Base-by-base conservation (phyloP, 2,329 filamentous ascomycete species). In the Ramichloridium luteum region DNA sequence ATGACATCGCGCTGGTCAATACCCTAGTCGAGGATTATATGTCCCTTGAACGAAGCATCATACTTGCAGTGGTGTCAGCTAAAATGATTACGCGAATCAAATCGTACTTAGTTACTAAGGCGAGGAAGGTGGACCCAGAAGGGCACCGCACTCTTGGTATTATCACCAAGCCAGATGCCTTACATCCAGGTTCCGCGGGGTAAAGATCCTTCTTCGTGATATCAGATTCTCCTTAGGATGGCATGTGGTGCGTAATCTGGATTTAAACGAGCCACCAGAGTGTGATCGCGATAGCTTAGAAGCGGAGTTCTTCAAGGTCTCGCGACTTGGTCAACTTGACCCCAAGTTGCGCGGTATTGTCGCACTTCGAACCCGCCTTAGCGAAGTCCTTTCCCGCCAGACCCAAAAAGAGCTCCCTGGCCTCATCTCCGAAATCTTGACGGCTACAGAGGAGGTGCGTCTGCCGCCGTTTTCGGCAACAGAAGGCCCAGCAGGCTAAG, bases 211-310 rank as follows among this genome's bases (percentile, higher is more conserved):
- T 59, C 36, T 39, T 65, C 13, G 46, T 13, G 48, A 61, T 27
- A 50, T 61, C 25, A 42, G 47, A 10, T 50, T 65, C 13, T 44
- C 56, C 17, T 57, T 64, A 0, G 68, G 68, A 0, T 73, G 67
- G 68, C 66, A 73, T 39, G 59, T 71, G 12, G 40, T 74, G 4
- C 20, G 20, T n/a, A 23, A 23, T n/a, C 8, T 8, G 20, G 20
- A 23, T n/a, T 23, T n/a, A n/a, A 23, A 23, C 20, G 20, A 23
- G 20, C 20, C 20, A n/a, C 8, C 20, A n/a, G 20, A 23, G 8
- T 23, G 20, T 8, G 20, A 23, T n/a, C 20, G 20, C 8, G 20
- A 23, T 23, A 23, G 8, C 20, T n/a, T 23, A n/a, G 20, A 23
- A 23, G 20, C 20, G n/a, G 20, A 23, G 20, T 23, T 23, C 20